Base-by-base conservation (phyloP, 2,329 filamentous ascomycete genomes). In the Lachnellula subtilissima region DNA sequence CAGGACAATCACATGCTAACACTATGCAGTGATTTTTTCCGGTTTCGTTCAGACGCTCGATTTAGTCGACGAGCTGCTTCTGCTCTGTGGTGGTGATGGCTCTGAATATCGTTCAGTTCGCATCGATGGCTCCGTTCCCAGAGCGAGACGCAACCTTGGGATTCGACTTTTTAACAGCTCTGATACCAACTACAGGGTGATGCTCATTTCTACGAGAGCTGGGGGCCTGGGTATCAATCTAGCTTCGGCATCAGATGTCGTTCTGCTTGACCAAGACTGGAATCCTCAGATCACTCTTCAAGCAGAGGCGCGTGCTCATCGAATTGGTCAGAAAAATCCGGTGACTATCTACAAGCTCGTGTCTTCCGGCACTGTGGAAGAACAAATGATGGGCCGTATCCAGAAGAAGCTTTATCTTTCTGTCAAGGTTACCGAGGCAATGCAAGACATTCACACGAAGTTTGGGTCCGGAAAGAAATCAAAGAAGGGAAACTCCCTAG, bases 271-370 rank as follows among this genome's bases (percentile, higher is more conserved):
- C 65, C 93, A 94, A 0, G 94, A 99, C 68, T 97, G 96, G 77
- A 99, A 99, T 60, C 94, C 94, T 0, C 93, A 99, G 67, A 93
- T 97, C 70, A 94, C 97, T 64, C 88, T 97, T 37, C 94, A 99
- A 71, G 94, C 94, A 0, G 79, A 97, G 43, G 95, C 91, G 36
- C 85, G 94, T 62, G 94, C 93, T 11, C 94, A 99, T 71, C 87
- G 94, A 28, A 97, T 99, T 61, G 94, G 94, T 0, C 94, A 99
- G 72, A 90, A 91, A 72, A 91, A 94, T 64, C 96, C 95, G 64
- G 94, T 97, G 0, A 80, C 97, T 1, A 95, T 95, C 64, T 96
- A 97, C 67, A 93, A 97, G 70, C 76, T 99, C 0, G 89, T 96
- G 75, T 96, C 91, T 2, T 87, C 91, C 56, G 83, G 87, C 22